Conservation (phyloP, 495 filamentous ascomycete genomes). For the Terfezia claveryi region DNA sequence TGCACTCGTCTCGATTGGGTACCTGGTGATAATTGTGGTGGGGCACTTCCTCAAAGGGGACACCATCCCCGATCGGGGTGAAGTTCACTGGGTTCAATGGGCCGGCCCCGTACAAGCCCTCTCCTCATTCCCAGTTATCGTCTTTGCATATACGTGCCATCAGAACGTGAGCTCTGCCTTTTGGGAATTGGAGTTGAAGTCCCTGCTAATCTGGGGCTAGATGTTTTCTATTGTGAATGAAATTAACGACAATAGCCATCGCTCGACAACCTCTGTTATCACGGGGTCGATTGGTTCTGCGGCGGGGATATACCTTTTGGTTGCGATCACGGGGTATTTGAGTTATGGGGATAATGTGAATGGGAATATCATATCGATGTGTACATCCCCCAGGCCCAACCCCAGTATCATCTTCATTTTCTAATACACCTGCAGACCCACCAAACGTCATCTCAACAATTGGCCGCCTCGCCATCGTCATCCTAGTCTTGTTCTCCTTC, state of each 20-base stretch:
- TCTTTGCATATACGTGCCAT: slow-evolving; percentile 97
- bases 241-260: slow-evolving; percentile 61
- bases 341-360: slow-evolving; percentile 71
- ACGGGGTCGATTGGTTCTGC: slow-evolving; percentile 62
- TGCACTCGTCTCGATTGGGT: slow-evolving; percentile 78
- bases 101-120: slow-evolving; percentile 55
- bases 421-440: slow-evolving; percentile 22
- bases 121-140: slow-evolving; percentile 75
- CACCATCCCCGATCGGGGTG: slow-evolving; percentile 45
- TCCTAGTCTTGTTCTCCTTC: slow-evolving; percentile 92
- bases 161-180: slow-evolving; percentile 48
- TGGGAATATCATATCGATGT: slow-evolving; percentile 90
- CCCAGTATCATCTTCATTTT: background rate
- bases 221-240: slow-evolving; percentile 99
- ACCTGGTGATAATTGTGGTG: slow-evolving; percentile 74
- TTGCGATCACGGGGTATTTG: slow-evolving; percentile 85
- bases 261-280: slow-evolving; percentile 53
- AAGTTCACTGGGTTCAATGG: slow-evolving; percentile 52
- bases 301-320: slow-evolving; percentile 60
- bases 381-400: background rate
- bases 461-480: slow-evolving; percentile 80
- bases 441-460: slow-evolving; percentile 70
- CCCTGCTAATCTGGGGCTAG: slow-evolving; percentile 22
- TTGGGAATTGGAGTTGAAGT: too few species aligned
- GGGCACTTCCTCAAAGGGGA: slow-evolving; percentile 73